These are phyloP conservation scores for Tausonia pullulans DNA, from an alignment of 1,284 basidiomycete genomes.

Conservation along the genomic window DNA sequence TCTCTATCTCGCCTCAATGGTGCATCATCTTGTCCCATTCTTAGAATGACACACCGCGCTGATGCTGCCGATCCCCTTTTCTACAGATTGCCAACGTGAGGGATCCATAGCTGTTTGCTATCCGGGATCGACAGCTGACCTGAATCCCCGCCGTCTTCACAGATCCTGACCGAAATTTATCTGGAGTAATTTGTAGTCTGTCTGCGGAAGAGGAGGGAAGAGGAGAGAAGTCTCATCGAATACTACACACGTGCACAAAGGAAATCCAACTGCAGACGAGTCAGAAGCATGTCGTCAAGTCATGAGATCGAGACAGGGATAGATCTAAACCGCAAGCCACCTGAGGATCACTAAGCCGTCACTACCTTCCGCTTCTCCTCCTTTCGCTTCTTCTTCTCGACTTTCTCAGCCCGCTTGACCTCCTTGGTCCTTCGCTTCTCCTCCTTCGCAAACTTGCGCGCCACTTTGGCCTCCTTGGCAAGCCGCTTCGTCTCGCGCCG, in stretches of 20 bases:
- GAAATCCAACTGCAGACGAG: too few species aligned
- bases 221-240: too few species aligned
- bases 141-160: not conserved
- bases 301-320: too few species aligned
- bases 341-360: too few species aligned
- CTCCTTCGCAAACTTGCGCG: slow-evolving; percentile 16
- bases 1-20: slow-evolving; percentile 12
- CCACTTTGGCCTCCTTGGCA: slow-evolving; percentile 9
- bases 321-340: too few species aligned
- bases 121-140: not conserved
- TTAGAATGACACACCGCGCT: not conserved
- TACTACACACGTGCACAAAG: too few species aligned
- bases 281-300: too few species aligned
- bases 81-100: too few species aligned
- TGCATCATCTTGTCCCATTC: not conserved
- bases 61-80: too few species aligned
- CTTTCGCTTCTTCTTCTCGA: slow-evolving; percentile 19
- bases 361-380: slow-evolving; percentile 5
- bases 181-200: too few species aligned
- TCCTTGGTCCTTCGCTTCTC: slow-evolving; percentile 19
- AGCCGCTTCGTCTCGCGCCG: slow-evolving; percentile 18
- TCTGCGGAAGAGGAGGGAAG: too few species aligned
- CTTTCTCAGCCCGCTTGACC: slow-evolving; percentile 16
- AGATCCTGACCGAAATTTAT: not conserved
- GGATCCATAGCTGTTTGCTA: not conserved